A percentile compares a stretch with the other conserved stretches of the same genome.
Conservation (phyloP, 1,284 basidiomycete species). For the Trametes pubescens region DNA sequence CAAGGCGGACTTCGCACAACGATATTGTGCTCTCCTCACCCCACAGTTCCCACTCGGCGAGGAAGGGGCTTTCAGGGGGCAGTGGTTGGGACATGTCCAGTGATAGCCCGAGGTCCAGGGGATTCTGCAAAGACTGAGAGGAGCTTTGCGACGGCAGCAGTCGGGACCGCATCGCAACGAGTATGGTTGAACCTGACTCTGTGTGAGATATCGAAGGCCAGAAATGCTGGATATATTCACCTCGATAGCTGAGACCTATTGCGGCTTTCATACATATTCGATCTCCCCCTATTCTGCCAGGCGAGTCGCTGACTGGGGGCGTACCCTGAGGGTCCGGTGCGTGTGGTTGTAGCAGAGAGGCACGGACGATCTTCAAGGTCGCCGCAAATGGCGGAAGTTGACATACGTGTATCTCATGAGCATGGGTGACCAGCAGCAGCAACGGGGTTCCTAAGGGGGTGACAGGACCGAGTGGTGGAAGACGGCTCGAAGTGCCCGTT, state of each 20-base stretch:
- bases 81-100: conserved; percentile 46
- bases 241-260: conserved; percentile 70
- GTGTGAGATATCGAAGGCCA: conserved; percentile 3
- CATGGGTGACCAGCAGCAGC: conserved; percentile 45
- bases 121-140: conserved; percentile 42
- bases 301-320: conserved; percentile 36
- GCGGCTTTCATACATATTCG: conserved; percentile 65
- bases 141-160: conserved; percentile 36
- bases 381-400: conserved; percentile 33
- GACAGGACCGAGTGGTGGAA: conserved; percentile 43
- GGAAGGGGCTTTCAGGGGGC: conserved; percentile 42
- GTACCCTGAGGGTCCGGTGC: conserved; percentile 33
- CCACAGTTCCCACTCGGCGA: conserved; percentile 65
- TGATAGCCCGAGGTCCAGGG: conserved; percentile 56
- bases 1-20: conserved; percentile 64
- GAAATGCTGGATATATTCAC: conserved; percentile 44
- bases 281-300: conserved; percentile 52
- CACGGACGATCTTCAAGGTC: conserved; percentile 35
- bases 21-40: conserved; percentile 70
- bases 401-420: conserved; percentile 40
- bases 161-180: conserved; percentile 69
- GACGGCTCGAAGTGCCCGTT: conserved; percentile 40
- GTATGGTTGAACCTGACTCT: conserved; percentile 62
- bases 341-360: conserved; percentile 34
- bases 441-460: conserved; percentile 35